Conservation (phyloP, 352 stramenopile species). For the Globisporangium lucens region DNA sequence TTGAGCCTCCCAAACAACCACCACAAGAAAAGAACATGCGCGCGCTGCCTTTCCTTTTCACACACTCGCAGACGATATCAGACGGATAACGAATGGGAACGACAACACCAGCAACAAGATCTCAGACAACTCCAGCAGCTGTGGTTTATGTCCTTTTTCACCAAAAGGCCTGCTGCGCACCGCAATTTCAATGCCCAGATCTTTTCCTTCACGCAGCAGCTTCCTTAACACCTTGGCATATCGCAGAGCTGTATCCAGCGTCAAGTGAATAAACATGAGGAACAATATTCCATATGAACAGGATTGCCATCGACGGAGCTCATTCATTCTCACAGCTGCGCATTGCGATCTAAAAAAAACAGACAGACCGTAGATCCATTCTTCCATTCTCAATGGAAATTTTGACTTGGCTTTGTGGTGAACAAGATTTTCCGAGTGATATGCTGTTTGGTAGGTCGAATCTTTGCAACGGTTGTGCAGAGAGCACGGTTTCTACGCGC, state of each 20-base stretch:
- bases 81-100: background rate
- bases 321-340: background rate
- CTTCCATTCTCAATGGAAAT: background rate
- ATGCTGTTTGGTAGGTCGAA: constrained; percentile 11
- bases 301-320: background rate
- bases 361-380: background rate
- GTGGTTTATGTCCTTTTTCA: background rate
- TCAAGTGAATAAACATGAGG: background rate
- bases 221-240: background rate
- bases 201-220: background rate
- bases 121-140: background rate
- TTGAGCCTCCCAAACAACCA: background rate
- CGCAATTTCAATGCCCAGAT: background rate
- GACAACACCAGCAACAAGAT: background rate
- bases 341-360: background rate
- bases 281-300: background rate
- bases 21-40: background rate
- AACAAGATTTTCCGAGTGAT: background rate
- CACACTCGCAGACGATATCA: background rate
- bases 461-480: background rate
- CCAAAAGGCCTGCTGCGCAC: background rate
- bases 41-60: background rate
- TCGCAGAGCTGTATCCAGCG: background rate
- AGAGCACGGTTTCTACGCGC: background rate
- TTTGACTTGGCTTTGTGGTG: background rate